phyloP scores from a whole-genome alignment of 2,329 filamentous ascomycete genomes.

The Neonectria sp. region DNA sequence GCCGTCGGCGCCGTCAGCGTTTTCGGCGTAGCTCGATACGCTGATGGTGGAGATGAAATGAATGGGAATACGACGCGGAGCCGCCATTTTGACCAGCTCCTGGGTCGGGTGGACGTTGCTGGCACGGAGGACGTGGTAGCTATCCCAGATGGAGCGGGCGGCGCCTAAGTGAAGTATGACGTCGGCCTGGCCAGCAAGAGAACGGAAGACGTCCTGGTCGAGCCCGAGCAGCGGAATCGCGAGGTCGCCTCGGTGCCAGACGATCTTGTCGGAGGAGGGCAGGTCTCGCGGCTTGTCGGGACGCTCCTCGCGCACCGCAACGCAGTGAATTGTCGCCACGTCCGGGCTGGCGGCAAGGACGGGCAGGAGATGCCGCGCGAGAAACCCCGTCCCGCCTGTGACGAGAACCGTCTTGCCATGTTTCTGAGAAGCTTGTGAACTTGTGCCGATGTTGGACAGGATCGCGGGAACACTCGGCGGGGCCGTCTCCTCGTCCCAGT shows the following conservation, averaged over 20 bases:
- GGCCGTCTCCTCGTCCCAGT: constrained; percentile 6
- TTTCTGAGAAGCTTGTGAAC: background rate
- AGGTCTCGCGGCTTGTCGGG: background rate
- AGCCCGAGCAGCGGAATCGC: background rate
- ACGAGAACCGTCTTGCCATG: background rate
- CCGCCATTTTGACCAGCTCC: constrained; percentile 2
- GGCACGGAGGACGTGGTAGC: background rate
- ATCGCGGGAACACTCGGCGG: too few relatives aligned
- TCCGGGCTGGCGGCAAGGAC: background rate
- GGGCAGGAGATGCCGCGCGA: background rate
- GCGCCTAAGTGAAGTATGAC: background rate
- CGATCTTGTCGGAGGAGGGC: background rate
- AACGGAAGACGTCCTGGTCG: background rate
- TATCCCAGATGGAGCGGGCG: background rate
- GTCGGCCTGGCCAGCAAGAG: background rate
- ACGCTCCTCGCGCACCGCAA: background rate
- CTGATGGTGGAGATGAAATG: constrained; percentile 1
- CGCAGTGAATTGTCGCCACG: background rate
- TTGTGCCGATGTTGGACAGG: background rate
- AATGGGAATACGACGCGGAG: constrained; percentile 1
- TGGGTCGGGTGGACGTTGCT: background rate
- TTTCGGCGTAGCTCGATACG: background rate
- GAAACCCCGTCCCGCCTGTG: background rate
- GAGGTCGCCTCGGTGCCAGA: background rate
- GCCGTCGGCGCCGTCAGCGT: constrained; percentile 3